These are phyloP conservation scores for Quercus suber DNA, from an alignment of 306 rosid species.

Conservation along the genomic window DNA sequence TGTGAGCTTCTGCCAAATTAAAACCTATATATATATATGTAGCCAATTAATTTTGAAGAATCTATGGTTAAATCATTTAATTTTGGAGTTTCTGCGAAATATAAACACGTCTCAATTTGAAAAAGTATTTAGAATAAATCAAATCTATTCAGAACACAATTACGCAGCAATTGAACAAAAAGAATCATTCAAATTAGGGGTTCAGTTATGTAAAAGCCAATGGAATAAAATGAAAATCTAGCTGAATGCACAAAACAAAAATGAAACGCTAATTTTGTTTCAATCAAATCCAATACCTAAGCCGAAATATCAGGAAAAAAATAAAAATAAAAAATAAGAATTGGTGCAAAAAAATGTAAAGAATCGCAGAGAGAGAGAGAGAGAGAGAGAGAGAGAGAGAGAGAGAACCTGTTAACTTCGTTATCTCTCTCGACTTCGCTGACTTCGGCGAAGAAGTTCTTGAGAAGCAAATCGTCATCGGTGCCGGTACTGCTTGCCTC, in stretches of 20 bases:
- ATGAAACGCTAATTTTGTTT: constrained; percentile 14
- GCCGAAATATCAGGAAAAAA: background rate
- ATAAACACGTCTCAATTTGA: too few species aligned
- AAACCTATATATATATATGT: too few species aligned
- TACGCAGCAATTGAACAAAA: background rate
- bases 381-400: too few species aligned
- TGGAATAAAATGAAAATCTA: background rate
- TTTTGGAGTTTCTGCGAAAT: too few species aligned
- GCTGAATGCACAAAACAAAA: background rate
- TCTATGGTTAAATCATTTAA: too few species aligned
- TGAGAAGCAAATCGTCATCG: constrained; percentile 88
- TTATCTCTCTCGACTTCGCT: constrained; percentile 98
- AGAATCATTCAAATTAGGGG: background rate
- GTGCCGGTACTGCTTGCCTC: constrained; percentile 24
- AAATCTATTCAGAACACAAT: background rate
- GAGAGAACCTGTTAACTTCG: constrained; percentile 70
- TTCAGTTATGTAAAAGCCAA: background rate
- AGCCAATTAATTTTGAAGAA: too few species aligned
- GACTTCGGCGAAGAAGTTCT: constrained; percentile 91
- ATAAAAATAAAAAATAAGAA: background rate
- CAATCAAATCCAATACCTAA: background rate
- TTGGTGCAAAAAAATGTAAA: background rate
- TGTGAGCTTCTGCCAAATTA: too few species aligned
- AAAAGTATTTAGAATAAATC: background rate
- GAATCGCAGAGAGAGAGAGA: background rate